Evolutionary conservation across 768 basidiomycete genomes (phyloP).

Genomic region (Calocybe indica): DNA sequence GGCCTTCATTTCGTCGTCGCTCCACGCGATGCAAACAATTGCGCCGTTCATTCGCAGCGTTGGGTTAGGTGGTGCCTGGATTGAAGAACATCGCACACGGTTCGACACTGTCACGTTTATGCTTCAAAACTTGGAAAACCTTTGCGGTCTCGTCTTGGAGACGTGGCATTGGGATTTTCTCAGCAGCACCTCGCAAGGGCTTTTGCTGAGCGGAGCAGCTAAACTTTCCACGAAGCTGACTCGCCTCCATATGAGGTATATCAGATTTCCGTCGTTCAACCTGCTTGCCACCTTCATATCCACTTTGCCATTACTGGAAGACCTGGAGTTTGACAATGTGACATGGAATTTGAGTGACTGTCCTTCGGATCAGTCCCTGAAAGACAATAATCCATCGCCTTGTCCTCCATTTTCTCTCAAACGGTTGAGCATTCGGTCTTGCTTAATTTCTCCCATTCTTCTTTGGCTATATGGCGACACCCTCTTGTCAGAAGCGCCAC

Average conservation of each 20-base stretch:
- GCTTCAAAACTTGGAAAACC: constrained; percentile 11
- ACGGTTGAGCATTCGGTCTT: constrained; percentile 28
- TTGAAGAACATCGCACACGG: constrained; percentile 9
- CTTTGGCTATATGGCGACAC: constrained; percentile 20
- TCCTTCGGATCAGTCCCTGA: constrained; percentile 19
- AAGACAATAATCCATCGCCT: neutral
- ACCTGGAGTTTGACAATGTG: constrained; percentile 38
- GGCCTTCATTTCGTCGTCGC: constrained; percentile 18
- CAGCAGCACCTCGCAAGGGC: constrained; percentile 36
- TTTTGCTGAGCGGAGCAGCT: constrained; percentile 21
- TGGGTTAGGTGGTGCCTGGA: constrained; percentile 21
- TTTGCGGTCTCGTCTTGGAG: constrained; percentile 17
- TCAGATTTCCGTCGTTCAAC: constrained; percentile 31
- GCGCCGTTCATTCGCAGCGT: constrained; percentile 22
- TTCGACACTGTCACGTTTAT: constrained; percentile 14
- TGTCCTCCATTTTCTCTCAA: constrained; percentile 17
- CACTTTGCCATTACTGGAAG: constrained; percentile 46
- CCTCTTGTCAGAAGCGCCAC: constrained; percentile 12
- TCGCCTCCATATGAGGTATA: constrained; percentile 35
- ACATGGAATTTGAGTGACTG: constrained; percentile 33
- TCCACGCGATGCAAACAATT: constrained; percentile 18
- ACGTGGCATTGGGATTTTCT: constrained; percentile 18
- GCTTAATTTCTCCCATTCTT: constrained; percentile 18
- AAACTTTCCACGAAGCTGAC: constrained; percentile 39
- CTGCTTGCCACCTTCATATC: constrained; percentile 42